These are phyloP conservation scores for Cladosporium sp. DNA, from an alignment of 2,329 filamentous ascomycete genomes.

Conservation along the genomic window DNA sequence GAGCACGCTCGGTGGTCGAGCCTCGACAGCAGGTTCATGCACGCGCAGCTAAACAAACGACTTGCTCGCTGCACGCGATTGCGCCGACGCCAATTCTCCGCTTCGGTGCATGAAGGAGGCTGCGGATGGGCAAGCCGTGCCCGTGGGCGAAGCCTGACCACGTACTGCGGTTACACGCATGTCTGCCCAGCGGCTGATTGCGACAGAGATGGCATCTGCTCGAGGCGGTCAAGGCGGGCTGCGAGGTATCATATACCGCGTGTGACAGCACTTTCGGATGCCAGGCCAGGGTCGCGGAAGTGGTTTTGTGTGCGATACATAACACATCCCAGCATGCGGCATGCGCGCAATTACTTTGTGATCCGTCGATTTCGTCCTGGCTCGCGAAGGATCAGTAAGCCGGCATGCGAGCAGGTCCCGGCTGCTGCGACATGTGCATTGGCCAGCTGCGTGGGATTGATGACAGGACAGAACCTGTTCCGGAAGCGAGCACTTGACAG, in stretches of 20 bases:
- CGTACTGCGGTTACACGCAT: slow-evolving; percentile 4
- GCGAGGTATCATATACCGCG: neutral
- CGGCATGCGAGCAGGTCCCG: neutral
- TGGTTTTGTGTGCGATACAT: neutral
- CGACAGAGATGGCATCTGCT: neutral
- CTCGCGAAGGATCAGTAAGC: slow-evolving; percentile 3
- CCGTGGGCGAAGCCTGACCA: neutral
- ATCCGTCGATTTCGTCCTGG: neutral
- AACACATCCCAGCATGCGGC: neutral
- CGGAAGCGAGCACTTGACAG: neutral
- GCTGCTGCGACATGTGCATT: slow-evolving; percentile 3
- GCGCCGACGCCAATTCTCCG: neutral
- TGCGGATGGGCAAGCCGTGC: neutral
- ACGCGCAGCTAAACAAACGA: neutral
- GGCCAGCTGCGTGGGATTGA: slow-evolving; percentile 1
- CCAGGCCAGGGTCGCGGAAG: neutral
- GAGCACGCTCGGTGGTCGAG: neutral
- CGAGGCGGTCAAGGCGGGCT: slow-evolving; percentile 6
- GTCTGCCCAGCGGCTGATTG: slow-evolving; percentile 8
- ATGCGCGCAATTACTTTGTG: neutral
- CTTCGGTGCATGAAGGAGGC: neutral
- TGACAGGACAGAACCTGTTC: neutral
- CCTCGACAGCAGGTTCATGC: neutral
- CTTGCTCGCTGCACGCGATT: neutral
- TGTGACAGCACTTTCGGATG: neutral